Evolutionary conservation across 257 asterid genomes (phyloP), one percentile per base, ranked within the genome.

Genomic region (Rehmannia glutinosa): DNA sequence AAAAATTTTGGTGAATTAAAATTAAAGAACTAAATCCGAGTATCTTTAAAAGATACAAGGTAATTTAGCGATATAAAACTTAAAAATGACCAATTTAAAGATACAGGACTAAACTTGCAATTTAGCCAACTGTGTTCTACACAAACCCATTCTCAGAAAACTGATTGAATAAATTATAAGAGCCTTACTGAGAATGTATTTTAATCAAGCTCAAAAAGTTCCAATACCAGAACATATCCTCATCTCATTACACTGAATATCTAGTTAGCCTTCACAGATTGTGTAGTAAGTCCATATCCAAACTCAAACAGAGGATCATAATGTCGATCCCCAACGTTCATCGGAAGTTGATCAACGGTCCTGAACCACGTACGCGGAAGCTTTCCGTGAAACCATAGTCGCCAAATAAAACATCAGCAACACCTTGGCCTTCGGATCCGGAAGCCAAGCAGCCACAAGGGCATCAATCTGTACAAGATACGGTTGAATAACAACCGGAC

Each of bases 341-440:
- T 78, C 0, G 87, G 87, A 39, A 82, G 80, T 23, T 82, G 87
- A 49, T 71, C 78, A 1, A 80, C 82, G 3, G 46, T 80, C 69
- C 52, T 80, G 65, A 80, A 80, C 85, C 85, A 80, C 0, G 85
- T 80, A 5, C 56, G 76, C 0, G 85, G 28, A 23, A 77, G 77
- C 68, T 41, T 77, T 8, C 85, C 85, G 63, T 52, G 25, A 77
- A 80, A 3, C 82, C 82, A 32, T 70, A 77, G 9, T 73, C 77
- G 0, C 83, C 84, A 15, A 49, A 82, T 59, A 82, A 19, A 62
- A 78, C 82, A 66, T 81, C 84, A 1, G 75, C 76, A 0, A 78
- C 72, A 4, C 86, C 84, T 62, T 75, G 86, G 32, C 86, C 86
- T 58, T 81, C 86, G 0, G 72, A 43, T 2, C 84, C 86, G 84